These are phyloP conservation scores for Thelephora terrestris DNA, from an alignment of 1,284 basidiomycete species.

Conservation along the genomic window DNA sequence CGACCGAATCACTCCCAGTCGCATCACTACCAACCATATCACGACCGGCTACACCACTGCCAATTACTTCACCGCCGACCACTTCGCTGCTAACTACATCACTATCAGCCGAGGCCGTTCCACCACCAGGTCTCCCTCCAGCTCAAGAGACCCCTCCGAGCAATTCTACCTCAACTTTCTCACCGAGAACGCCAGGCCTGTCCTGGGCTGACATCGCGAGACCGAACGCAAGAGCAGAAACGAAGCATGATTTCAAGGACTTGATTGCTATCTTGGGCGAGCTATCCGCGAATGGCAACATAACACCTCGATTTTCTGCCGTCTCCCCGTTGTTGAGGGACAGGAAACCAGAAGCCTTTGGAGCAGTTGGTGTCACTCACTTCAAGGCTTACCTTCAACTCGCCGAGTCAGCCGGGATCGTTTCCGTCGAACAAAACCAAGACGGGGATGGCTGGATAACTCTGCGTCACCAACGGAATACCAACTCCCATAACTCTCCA, in stretches of 20 bases:
- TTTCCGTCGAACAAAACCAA: not conserved
- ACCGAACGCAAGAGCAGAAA: not conserved
- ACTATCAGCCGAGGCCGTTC: too few species aligned
- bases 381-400: not conserved
- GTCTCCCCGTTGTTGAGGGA: not conserved
- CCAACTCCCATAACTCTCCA: not conserved
- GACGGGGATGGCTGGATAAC: not conserved
- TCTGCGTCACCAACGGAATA: not conserved
- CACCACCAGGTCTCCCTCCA: too few species aligned
- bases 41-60: too few species aligned
- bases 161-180: not conserved
- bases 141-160: not conserved
- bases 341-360: not conserved
- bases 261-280: not conserved
- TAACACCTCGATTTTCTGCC: not conserved
- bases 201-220: not conserved
- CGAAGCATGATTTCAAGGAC: not conserved
- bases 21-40: too few species aligned
- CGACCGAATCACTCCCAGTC: too few species aligned
- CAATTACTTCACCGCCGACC: too few species aligned
- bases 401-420: not conserved
- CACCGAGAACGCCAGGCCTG: not conserved
- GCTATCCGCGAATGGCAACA: not conserved
- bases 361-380: not conserved
- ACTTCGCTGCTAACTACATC: too few species aligned